Evolutionary conservation across 768 basidiomycete genomes (phyloP).

Genomic region (Tulasnella calospora): DNA sequence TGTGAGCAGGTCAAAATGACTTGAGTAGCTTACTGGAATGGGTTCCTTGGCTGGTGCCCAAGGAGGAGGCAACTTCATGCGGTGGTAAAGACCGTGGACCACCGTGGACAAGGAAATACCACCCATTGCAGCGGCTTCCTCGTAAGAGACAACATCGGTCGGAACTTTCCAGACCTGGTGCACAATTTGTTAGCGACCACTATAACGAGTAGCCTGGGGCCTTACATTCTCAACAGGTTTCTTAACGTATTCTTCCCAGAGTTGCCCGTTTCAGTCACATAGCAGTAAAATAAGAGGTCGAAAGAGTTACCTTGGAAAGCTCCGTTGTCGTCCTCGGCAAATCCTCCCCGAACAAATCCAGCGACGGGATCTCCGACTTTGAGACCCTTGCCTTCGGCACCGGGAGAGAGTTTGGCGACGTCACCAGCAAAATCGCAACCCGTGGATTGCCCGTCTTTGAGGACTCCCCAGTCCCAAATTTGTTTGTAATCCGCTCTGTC

Average conservation of each 20-base stretch:
- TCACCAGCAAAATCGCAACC: constrained; percentile 32
- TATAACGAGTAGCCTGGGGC: not conserved
- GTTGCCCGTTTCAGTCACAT: not conserved
- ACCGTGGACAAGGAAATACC: constrained; percentile 30
- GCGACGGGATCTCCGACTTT: constrained; percentile 31
- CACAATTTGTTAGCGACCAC: not conserved
- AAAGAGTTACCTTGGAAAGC: constrained; percentile 29
- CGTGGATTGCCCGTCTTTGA: constrained; percentile 28
- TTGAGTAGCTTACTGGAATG: constrained; percentile 17
- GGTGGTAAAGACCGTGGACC: constrained; percentile 28
- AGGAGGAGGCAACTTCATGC: constrained; percentile 27
- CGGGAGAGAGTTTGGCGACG: constrained; percentile 29
- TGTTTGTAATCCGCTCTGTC: constrained; percentile 24
- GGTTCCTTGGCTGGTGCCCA: constrained; percentile 25
- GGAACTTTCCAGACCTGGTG: constrained; percentile 30
- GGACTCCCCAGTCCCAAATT: constrained; percentile 22
- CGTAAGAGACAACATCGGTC: constrained; percentile 27
- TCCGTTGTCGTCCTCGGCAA: constrained; percentile 27
- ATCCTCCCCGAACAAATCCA: constrained; percentile 29
- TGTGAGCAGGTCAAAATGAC: not conserved
- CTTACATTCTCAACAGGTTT: constrained; percentile 26
- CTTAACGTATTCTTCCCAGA: constrained; percentile 28
- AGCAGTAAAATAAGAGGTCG: not conserved
- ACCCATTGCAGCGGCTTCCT: constrained; percentile 30
- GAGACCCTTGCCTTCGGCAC: constrained; percentile 28